Evolutionary conservation across 2,329 filamentous ascomycete genomes (phyloP).

Genomic region (Talaromyces sp.): DNA sequence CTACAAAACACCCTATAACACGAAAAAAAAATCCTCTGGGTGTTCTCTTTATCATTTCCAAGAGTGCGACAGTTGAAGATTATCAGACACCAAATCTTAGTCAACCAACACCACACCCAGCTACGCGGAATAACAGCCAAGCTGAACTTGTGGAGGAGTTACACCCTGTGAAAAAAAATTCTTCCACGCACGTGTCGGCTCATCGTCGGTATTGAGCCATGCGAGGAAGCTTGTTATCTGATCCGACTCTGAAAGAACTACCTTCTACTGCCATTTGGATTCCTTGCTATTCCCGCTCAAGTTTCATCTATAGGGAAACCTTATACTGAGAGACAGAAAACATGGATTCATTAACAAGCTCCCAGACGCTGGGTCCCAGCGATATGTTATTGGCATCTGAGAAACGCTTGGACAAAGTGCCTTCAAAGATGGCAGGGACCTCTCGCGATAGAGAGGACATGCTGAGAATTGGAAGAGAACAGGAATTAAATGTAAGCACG

Average conservation of each 20-base stretch:
- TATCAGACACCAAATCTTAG: background rate
- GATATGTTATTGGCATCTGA: background rate
- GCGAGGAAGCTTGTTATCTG: background rate
- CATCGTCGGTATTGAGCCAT: background rate
- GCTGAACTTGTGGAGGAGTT: background rate
- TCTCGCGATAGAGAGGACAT: conserved; percentile 1
- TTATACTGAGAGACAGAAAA: background rate
- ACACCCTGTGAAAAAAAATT: background rate
- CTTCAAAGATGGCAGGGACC: background rate
- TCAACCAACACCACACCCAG: background rate
- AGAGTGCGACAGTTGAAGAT: background rate
- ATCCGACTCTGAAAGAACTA: background rate
- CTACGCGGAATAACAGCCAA: background rate
- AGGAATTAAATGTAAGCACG: background rate
- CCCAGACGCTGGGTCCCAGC: background rate
- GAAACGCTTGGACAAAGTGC: background rate
- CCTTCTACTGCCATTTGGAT: background rate
- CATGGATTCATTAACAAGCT: background rate
- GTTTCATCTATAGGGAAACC: background rate
- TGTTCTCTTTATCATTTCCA: background rate
- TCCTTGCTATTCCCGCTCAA: background rate
- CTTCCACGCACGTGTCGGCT: background rate
- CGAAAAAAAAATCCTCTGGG: background rate
- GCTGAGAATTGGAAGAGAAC: background rate
- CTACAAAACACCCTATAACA: background rate